Evolutionary conservation across 148 eudicot genomes (phyloP).

Genomic region (Rhododendron simsii): DNA sequence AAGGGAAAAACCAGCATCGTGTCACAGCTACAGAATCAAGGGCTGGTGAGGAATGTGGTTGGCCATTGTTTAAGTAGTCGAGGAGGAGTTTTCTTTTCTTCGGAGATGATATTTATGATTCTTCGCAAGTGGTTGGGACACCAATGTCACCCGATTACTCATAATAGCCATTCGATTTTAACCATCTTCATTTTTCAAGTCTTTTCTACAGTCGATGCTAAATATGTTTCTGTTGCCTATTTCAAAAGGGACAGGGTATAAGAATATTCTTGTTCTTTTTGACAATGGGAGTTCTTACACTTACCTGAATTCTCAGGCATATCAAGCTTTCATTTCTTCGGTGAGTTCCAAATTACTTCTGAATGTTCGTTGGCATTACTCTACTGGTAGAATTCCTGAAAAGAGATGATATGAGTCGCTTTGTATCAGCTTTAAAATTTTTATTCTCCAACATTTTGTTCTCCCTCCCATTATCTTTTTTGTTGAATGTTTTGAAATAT

Average conservation of each 20-base stretch:
- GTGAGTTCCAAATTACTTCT: constrained; percentile 29
- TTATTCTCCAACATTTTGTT: not conserved
- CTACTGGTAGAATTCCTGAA: not conserved
- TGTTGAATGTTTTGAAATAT: not conserved
- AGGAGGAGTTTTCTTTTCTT: constrained; percentile 84
- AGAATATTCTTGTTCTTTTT: constrained; percentile 64
- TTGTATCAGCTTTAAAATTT: not conserved
- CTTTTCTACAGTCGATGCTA: not conserved
- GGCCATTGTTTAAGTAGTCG: constrained; percentile 78
- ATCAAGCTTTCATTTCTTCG: constrained; percentile 54
- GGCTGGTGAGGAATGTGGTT: constrained; percentile 58
- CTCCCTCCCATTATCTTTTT: not conserved
- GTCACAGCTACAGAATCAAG: constrained; percentile 68
- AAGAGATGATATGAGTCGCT: not conserved
- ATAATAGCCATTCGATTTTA: constrained; percentile 29
- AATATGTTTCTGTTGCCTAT: not conserved
- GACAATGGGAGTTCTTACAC: constrained; percentile 91
- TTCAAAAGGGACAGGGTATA: constrained; percentile 44
- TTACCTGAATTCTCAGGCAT: constrained; percentile 68
- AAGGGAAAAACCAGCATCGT: constrained; percentile 73
- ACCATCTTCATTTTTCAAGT: not conserved
- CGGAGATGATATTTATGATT: constrained; percentile 62
- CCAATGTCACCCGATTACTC: constrained; percentile 64
- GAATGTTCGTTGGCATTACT: not conserved
- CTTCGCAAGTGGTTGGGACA: constrained; percentile 65